phyloP scores from a whole-genome alignment of 2,329 filamentous ascomycete genomes.

The Fusarium keratoplasticum region DNA sequence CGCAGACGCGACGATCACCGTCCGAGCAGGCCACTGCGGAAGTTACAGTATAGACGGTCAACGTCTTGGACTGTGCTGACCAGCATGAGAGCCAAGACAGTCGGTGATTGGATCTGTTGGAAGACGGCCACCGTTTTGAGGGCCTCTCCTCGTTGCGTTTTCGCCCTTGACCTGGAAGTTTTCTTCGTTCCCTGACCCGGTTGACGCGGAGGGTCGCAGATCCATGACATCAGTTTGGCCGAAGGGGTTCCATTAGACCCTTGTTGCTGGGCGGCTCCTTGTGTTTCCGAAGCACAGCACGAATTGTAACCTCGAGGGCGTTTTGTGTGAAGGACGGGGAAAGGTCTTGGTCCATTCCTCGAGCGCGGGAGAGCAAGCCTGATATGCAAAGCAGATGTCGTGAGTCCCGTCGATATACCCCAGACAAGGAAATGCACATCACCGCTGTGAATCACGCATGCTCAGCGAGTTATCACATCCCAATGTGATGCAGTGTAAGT shows the following conservation, averaged over 20 bases:
- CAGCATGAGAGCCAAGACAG: slow-evolving; percentile 1
- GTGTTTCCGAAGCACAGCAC: slow-evolving; percentile 26
- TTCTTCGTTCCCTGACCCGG: neutral
- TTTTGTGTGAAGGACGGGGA: slow-evolving; percentile 9
- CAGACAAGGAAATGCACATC: neutral
- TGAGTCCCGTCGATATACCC: slow-evolving; percentile 1
- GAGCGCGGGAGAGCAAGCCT: slow-evolving; percentile 5
- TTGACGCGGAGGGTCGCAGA: slow-evolving; percentile 42
- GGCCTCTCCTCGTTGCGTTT: slow-evolving; percentile 24
- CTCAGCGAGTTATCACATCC: slow-evolving; percentile 8
- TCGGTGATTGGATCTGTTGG: slow-evolving; percentile 30
- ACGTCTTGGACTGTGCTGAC: slow-evolving; percentile 38
- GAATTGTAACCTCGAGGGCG: slow-evolving; percentile 21
- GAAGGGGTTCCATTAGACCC: slow-evolving; percentile 28
- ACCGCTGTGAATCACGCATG: neutral
- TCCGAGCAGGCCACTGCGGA: slow-evolving; percentile 14
- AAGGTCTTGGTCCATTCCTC: slow-evolving; percentile 11
- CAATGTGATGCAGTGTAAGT: slow-evolving; percentile 22
- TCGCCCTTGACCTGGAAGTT: slow-evolving; percentile 11
- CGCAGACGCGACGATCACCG: slow-evolving; percentile 31
- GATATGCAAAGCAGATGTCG: slow-evolving; percentile 22
- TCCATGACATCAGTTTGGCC: slow-evolving; percentile 50
- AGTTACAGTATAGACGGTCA: slow-evolving; percentile 25
- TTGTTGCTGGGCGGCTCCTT: slow-evolving; percentile 30
- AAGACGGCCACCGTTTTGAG: slow-evolving; percentile 38